Conservation (phyloP, 805 yeast species). For the Deakozyma indianensis region DNA sequence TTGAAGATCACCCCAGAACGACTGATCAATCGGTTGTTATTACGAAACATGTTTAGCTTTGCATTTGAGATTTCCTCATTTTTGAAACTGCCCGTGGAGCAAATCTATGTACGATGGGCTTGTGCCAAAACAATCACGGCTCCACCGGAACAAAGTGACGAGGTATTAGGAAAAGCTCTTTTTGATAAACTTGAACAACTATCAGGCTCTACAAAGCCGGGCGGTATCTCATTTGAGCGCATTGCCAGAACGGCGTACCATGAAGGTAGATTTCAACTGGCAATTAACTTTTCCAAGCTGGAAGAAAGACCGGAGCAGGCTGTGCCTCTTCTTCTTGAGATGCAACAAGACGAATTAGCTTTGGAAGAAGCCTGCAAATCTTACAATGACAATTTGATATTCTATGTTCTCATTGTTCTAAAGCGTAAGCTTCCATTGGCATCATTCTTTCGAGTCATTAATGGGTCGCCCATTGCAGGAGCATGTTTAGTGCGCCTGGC, state of each 20-base stretch:
- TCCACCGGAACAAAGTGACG: slow-evolving; percentile 30
- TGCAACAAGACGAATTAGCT: slow-evolving; percentile 62
- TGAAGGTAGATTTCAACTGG: slow-evolving; percentile 65
- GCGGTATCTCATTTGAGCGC: slow-evolving; percentile 38
- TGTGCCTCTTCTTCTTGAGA: slow-evolving; percentile 47
- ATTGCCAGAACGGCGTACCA: slow-evolving; percentile 55
- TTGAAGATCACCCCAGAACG: slow-evolving; percentile 37
- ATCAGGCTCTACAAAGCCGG: slow-evolving; percentile 5
- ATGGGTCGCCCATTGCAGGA: slow-evolving; percentile 29
- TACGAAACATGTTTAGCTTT: slow-evolving; percentile 44
- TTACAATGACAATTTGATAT: slow-evolving; percentile 44
- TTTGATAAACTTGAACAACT: slow-evolving; percentile 29
- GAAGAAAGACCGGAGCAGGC: slow-evolving; percentile 53
- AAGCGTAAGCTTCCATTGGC: slow-evolving; percentile 42
- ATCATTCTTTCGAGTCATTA: slow-evolving; percentile 54
- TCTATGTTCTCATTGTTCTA: slow-evolving; percentile 41
- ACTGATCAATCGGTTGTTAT: slow-evolving; percentile 41
- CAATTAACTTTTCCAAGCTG: slow-evolving; percentile 49
- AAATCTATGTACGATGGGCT: slow-evolving; percentile 70
- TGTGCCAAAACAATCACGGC: slow-evolving; percentile 43
- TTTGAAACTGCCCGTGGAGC: slow-evolving; percentile 31
- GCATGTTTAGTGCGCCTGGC: slow-evolving; percentile 25
- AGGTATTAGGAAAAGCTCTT: slow-evolving; percentile 37
- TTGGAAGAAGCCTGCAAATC: slow-evolving; percentile 49
- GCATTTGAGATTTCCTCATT: slow-evolving; percentile 48